These are phyloP conservation scores for Amanita thiersii DNA, from an alignment of 768 basidiomycete genomes.

Conservation along the genomic window DNA sequence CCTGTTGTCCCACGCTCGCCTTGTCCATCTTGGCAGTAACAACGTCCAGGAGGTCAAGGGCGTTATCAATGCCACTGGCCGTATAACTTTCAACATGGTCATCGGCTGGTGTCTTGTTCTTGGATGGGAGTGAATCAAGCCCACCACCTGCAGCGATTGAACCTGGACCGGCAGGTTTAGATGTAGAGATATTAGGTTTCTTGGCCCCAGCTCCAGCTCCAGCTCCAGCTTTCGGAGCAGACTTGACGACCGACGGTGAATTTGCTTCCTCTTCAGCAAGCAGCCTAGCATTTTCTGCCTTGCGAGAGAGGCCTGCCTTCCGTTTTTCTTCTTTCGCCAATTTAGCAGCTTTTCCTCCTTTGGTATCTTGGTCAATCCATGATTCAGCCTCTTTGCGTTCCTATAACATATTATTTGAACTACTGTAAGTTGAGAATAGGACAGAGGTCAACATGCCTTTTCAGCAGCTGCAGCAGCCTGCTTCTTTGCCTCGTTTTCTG, in stretches of 20 bases:
- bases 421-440: slow-evolving; percentile 2
- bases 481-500: slow-evolving; percentile 84
- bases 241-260: slow-evolving; percentile 49
- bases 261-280: slow-evolving; percentile 84
- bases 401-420: slow-evolving; percentile 30
- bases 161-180: slow-evolving; percentile 74
- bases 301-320: slow-evolving; percentile 72
- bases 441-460: slow-evolving; percentile 32
- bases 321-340: slow-evolving; percentile 78
- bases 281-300: slow-evolving; percentile 77
- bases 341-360: slow-evolving; percentile 51
- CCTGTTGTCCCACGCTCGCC: slow-evolving; percentile 81
- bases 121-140: slow-evolving; percentile 21
- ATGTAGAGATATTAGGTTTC: slow-evolving; percentile 28
- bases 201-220: slow-evolving; percentile 45
- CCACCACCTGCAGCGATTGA: slow-evolving; percentile 73
- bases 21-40: slow-evolving; percentile 93
- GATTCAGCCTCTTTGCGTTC: slow-evolving; percentile 62
- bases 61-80: slow-evolving; percentile 88
- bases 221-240: slow-evolving; percentile 54
- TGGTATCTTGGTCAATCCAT: slow-evolving; percentile 59
- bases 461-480: slow-evolving; percentile 50
- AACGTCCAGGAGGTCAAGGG: slow-evolving; percentile 79
- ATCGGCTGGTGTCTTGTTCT: slow-evolving; percentile 16
- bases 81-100: slow-evolving; percentile 55